These are phyloP conservation scores for Elsinoe fawcettii DNA, from an alignment of 2,329 filamentous ascomycete species.

Conservation along the genomic window DNA sequence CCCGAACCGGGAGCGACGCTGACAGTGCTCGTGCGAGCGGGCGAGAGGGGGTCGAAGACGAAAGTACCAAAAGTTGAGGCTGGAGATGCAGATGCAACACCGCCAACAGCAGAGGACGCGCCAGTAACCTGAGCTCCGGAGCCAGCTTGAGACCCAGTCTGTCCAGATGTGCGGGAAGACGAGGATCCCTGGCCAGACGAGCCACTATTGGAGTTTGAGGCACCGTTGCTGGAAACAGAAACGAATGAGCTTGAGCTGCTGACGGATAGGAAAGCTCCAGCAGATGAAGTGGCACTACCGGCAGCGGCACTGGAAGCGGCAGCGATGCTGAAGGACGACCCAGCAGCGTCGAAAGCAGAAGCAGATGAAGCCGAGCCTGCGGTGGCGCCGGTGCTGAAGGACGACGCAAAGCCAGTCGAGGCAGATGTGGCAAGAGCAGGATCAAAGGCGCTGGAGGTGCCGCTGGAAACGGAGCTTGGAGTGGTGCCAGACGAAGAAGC, in stretches of 20 bases:
- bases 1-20: constrained; percentile 1
- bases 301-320: not conserved
- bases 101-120: constrained; percentile 11
- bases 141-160: constrained; percentile 10
- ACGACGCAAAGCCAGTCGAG: not conserved
- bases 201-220: not conserved
- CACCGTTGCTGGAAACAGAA: constrained; percentile 1
- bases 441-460: not conserved
- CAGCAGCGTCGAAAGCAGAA: not conserved
- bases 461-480: not conserved
- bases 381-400: not conserved
- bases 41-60: not conserved
- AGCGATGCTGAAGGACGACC: not conserved
- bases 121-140: constrained; percentile 7
- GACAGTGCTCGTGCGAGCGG: not conserved
- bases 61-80: constrained; percentile 10
- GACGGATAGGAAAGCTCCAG: constrained; percentile 11
- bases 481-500: not conserved
- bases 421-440: not conserved
- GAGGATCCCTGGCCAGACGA: not conserved
- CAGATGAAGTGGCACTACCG: constrained; percentile 4
- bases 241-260: constrained; percentile 14
- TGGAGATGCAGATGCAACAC: constrained; percentile 8
- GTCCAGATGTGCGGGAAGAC: not conserved
- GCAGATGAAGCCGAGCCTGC: not conserved